Evolutionary conservation across 371 early-diverging fungal genomes (phyloP).

Genomic region (Mucor irregularis): DNA sequence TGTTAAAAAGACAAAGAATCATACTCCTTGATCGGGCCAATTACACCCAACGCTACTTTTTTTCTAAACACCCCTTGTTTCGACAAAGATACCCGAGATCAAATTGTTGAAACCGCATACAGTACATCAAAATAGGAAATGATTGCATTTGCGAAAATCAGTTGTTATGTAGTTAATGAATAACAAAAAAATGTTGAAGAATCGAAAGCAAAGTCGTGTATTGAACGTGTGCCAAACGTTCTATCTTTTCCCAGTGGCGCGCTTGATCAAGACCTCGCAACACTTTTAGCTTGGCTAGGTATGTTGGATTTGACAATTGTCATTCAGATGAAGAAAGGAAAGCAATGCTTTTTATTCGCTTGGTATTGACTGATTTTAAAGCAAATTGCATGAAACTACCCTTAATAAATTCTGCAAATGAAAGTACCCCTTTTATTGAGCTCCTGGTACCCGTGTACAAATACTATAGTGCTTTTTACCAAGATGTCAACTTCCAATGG

Average conservation of each 20-base stretch:
- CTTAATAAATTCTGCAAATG: not conserved
- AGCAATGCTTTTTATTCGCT: constrained; percentile 7
- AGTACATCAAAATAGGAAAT: not conserved
- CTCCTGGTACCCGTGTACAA: not conserved
- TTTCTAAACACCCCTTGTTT: not conserved
- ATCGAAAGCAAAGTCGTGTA: constrained; percentile 1
- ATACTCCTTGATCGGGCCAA: not conserved
- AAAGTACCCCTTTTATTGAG: constrained; percentile 7
- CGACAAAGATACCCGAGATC: not conserved
- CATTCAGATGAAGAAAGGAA: constrained; percentile 6
- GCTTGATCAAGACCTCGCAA: constrained; percentile 1
- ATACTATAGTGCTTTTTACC: constrained; percentile 5
- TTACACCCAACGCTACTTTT: not conserved
- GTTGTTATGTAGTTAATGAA: constrained; percentile 5
- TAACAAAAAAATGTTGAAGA: not conserved
- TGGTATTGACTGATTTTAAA: constrained; percentile 5
- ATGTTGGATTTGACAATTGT: constrained; percentile 2
- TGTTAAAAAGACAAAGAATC: not conserved
- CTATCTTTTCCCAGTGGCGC: not conserved
- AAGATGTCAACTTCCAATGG: not conserved
- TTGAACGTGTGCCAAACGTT: constrained; percentile 1
- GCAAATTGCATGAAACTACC: constrained; percentile 12
- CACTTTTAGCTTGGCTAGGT: constrained; percentile 4
- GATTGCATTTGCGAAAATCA: not conserved
- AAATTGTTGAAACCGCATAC: not conserved